Conservation (phyloP, 139 green algal species). For the Chlamydomonas incerta region DNA sequence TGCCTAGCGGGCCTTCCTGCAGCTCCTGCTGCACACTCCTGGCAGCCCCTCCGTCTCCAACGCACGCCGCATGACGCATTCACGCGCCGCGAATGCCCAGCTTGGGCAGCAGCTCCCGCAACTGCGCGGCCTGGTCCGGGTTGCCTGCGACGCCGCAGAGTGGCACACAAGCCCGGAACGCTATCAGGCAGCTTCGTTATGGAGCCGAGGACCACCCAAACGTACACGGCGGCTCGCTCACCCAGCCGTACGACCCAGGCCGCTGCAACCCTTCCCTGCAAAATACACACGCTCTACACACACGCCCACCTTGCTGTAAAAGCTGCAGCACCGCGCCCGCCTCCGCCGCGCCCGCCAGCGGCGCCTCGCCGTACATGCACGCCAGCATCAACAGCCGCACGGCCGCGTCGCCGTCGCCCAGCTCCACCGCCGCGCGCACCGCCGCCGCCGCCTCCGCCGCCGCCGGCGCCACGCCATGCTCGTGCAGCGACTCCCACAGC, state of each 20-base stretch:
- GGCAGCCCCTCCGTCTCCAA: too few relatives aligned
- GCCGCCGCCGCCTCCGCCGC: not conserved
- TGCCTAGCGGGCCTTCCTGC: too few relatives aligned
- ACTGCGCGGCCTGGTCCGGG: not conserved
- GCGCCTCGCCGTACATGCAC: conserved; percentile 6
- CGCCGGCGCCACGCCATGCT: conserved; percentile 11
- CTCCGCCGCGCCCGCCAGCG: conserved; percentile 8
- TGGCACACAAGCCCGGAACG: too few relatives aligned
- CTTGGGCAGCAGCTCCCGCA: conserved; percentile 8
- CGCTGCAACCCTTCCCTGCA: not conserved
- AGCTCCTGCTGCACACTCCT: too few relatives aligned
- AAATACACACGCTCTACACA: not conserved
- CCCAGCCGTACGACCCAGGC: too few relatives aligned
- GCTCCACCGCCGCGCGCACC: conserved; percentile 4
- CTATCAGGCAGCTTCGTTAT: too few relatives aligned
- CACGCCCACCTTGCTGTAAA: not conserved
- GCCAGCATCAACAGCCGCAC: conserved; percentile 5
- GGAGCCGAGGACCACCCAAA: too few relatives aligned
- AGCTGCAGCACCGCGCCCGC: conserved; percentile 8
- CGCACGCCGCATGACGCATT: too few relatives aligned
- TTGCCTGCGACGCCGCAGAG: conserved; percentile 12
- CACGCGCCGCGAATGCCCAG: conserved; percentile 4
- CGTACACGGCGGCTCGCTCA: too few relatives aligned
- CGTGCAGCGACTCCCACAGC: conserved; percentile 39
- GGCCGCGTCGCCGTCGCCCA: conserved; percentile 17